Evolutionary conservation across 1,284 basidiomycete species (phyloP), one percentile per base, ranked within the genome.

Genomic region (Phenoliferia sp.): DNA sequence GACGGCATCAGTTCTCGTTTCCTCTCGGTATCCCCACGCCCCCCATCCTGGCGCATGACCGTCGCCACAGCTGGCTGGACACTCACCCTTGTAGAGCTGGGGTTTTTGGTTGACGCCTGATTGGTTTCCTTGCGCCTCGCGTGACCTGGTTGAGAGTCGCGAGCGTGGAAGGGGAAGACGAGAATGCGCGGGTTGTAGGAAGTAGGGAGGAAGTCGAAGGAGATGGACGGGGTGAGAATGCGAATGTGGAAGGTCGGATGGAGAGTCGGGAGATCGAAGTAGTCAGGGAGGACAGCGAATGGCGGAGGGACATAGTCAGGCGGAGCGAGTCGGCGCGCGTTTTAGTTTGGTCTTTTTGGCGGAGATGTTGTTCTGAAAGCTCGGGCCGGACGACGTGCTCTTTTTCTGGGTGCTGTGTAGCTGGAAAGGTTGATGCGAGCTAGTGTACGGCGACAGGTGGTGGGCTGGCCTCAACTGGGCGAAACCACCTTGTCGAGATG

Each of bases 51-150:
- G 50, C n/a, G 10, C 50, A 28, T 7, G n/a, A n/a, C n/a, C n/a
- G n/a, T n/a, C n/a, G n/a, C n/a, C n/a, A n/a, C n/a, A n/a, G n/a
- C n/a, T n/a, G n/a, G 50, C 7, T 19, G 10, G 22, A 28, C 10
- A 54, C 50, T 12, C 22, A 54, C 50, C 80, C 82, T 69, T 89
- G 82, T 31, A 97, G 84, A 15, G 94, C 85, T 1, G 93, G 93
- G 19, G 73, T 5, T 76, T 85, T 87, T 28, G 87, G 84, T 65
- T 84, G 82, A 64, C 79, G 78, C 17, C 64, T 82, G 81, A 74
- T 83, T 83, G 75, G 84, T 84, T 79, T 80, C 63, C 80, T 78
- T 19, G 74, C 75, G 17, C 79, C 81, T 60, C 79, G 70, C 5
- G 72, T 75, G 59, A 77, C 76, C 62, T 77, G 76, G 56, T 73